These are phyloP conservation scores for Hymenoscyphus infarciens DNA, from an alignment of 2,329 filamentous ascomycete genomes.

Conservation along the genomic window DNA sequence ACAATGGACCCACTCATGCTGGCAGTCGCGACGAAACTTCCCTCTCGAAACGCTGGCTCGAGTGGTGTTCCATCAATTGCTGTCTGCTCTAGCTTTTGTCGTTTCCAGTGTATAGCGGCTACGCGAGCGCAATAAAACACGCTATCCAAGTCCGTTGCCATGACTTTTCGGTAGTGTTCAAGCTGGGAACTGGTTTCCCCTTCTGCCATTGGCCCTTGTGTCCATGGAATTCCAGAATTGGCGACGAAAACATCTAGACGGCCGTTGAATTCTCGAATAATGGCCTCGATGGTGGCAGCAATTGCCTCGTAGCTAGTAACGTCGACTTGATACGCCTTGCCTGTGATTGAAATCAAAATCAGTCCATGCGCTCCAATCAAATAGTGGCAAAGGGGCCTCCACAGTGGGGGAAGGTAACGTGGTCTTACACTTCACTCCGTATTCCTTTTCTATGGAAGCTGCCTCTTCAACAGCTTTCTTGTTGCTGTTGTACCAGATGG, in stretches of 20 bases:
- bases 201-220: slow-evolving; percentile 63
- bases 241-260: slow-evolving; percentile 76
- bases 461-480: slow-evolving; percentile 60
- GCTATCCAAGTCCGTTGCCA: slow-evolving; percentile 70
- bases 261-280: slow-evolving; percentile 63
- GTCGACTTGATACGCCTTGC: slow-evolving; percentile 60
- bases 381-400: not conserved
- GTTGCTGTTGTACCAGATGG: slow-evolving; percentile 60
- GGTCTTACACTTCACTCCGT: slow-evolving; percentile 61
- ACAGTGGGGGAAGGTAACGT: not conserved
- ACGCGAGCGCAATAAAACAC: slow-evolving; percentile 74
- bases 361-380: slow-evolving; percentile 12
- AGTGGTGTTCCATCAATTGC: slow-evolving; percentile 59
- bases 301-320: slow-evolving; percentile 47
- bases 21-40: slow-evolving; percentile 74
- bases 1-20: slow-evolving; percentile 76
- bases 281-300: slow-evolving; percentile 42
- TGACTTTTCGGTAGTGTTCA: slow-evolving; percentile 63
- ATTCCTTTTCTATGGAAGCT: slow-evolving; percentile 59
- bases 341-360: slow-evolving; percentile 35
- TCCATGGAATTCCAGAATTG: slow-evolving; percentile 75
- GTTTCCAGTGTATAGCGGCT: slow-evolving; percentile 65
- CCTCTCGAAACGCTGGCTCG: slow-evolving; percentile 52
- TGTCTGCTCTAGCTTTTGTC: slow-evolving; percentile 66
- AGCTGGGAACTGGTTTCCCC: slow-evolving; percentile 43